Evolutionary conservation across 768 basidiomycete genomes (phyloP).

Genomic region (Galerina sulciceps): DNA sequence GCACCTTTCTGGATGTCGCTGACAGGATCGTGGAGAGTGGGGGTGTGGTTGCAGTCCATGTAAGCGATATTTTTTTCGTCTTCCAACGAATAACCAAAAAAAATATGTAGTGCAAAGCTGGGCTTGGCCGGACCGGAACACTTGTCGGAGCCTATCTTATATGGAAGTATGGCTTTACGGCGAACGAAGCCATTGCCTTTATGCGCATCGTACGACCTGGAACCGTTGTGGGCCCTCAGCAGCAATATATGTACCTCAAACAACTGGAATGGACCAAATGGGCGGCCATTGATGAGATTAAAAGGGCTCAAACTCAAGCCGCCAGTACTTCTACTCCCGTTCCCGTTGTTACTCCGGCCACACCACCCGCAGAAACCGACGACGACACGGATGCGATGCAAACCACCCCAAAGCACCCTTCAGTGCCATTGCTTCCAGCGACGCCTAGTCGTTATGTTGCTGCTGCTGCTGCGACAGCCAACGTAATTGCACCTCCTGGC

Average conservation of each 20-base stretch:
- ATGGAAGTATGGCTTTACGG: conserved; percentile 98
- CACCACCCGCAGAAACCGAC: conserved; percentile 79
- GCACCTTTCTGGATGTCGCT: conserved; percentile 86
- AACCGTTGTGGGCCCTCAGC: conserved; percentile 89
- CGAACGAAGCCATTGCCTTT: conserved; percentile 94
- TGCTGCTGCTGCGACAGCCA: conserved; percentile 70
- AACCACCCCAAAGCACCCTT: conserved; percentile 41
- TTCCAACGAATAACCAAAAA: conserved; percentile 13
- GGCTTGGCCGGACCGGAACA: conserved; percentile 94
- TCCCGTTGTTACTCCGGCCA: conserved; percentile 68
- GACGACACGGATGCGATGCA: conserved; percentile 57
- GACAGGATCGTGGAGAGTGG: conserved; percentile 79
- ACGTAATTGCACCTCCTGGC: conserved; percentile 74
- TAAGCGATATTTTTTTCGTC: conserved; percentile 37
- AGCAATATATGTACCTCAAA: conserved; percentile 95
- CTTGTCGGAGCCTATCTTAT: conserved; percentile 97
- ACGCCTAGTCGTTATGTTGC: conserved; percentile 82
- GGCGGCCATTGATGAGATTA: conserved; percentile 85
- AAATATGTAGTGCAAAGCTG: conserved; percentile 86
- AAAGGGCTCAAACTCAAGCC: conserved; percentile 48
- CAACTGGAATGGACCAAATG: conserved; percentile 94
- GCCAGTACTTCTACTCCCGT: conserved; percentile 38
- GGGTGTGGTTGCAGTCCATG: conserved; percentile 88
- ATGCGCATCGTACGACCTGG: conserved; percentile 98
- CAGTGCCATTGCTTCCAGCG: conserved; percentile 63